A percentile compares a stretch with the other conserved stretches of the same genome.
These are phyloP conservation scores for Apiospora sp. DNA, from an alignment of 2,329 filamentous ascomycete genomes.

Conservation along the genomic window DNA sequence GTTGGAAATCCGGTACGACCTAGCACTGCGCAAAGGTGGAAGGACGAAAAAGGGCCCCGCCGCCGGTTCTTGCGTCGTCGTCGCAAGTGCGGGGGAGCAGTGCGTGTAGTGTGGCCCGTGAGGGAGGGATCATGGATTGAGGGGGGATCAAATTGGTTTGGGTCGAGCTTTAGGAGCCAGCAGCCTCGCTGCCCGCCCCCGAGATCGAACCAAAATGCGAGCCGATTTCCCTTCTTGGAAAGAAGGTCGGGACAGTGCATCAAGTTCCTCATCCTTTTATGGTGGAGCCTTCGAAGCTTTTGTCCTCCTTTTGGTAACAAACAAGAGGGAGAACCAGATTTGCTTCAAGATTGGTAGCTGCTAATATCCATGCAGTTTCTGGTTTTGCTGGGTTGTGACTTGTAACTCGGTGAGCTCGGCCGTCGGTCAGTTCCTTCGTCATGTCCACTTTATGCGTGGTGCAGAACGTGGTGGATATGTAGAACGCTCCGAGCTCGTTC, in stretches of 20 bases:
- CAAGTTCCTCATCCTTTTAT: not conserved
- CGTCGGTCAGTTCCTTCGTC: not conserved
- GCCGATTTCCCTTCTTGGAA: constrained; percentile 2
- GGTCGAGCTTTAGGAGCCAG: not conserved
- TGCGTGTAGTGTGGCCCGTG: not conserved
- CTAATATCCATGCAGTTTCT: not conserved
- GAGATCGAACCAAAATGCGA: constrained; percentile 15
- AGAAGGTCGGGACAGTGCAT: not conserved
- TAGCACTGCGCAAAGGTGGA: not conserved
- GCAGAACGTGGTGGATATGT: not conserved
- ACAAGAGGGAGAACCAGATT: not conserved
- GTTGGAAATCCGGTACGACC: not conserved
- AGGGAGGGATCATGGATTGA: constrained; percentile 3
- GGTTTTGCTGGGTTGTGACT: not conserved
- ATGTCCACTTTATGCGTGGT: not conserved
- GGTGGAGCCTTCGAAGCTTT: not conserved
- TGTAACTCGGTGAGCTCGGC: not conserved
- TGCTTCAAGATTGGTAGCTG: not conserved
- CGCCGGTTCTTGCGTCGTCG: not conserved
- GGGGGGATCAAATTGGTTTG: not conserved
- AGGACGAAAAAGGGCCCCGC: not conserved
- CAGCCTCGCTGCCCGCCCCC: too few species aligned
- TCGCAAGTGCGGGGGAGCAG: constrained; percentile 16
- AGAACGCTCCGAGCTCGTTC: too few species aligned
- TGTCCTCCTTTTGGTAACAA: not conserved